These are phyloP conservation scores for Lasiodiplodia citricola DNA, from an alignment of 2,329 filamentous ascomycete species.

Conservation along the genomic window DNA sequence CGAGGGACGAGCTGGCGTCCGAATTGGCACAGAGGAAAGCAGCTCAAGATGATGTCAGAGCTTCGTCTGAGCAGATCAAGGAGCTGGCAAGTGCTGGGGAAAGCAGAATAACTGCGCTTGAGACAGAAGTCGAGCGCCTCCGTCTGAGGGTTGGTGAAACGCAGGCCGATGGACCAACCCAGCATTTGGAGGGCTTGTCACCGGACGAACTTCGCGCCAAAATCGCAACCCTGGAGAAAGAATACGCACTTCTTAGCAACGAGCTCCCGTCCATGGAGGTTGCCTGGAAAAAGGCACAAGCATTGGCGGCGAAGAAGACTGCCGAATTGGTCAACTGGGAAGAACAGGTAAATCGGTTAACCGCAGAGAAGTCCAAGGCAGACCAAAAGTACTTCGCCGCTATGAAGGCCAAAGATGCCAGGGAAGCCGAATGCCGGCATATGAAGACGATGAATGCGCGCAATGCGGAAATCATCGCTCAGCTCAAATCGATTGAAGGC, in stretches of 20 bases:
- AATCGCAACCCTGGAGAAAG: slow-evolving; percentile 75
- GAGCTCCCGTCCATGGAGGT: slow-evolving; percentile 89
- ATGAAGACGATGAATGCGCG: slow-evolving; percentile 84
- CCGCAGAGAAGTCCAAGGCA: slow-evolving; percentile 91
- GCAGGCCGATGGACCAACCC: slow-evolving; percentile 33
- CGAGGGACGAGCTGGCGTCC: slow-evolving; percentile 82
- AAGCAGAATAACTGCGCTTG: slow-evolving; percentile 78
- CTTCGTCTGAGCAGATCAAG: slow-evolving; percentile 73
- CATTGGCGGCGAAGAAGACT: slow-evolving; percentile 84
- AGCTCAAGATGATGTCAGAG: slow-evolving; percentile 75
- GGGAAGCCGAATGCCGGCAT: slow-evolving; percentile 78
- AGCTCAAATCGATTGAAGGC: slow-evolving; percentile 88
- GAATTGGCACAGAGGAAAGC: slow-evolving; percentile 81
- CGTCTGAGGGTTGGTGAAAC: slow-evolving; percentile 59
- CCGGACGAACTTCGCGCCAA: slow-evolving; percentile 75
- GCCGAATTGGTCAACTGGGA: slow-evolving; percentile 76
- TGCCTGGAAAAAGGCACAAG: slow-evolving; percentile 88
- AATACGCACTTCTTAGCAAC: slow-evolving; percentile 82
- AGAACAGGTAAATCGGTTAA: slow-evolving; percentile 74
- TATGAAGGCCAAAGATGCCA: slow-evolving; percentile 89
- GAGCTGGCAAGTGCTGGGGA: slow-evolving; percentile 81
- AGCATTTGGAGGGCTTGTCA: slow-evolving; percentile 63
- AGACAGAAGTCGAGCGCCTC: slow-evolving; percentile 80
- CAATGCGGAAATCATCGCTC: slow-evolving; percentile 89
- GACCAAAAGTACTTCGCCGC: slow-evolving; percentile 98